Conservation (phyloP, 495 filamentous ascomycete genomes). For the Alectoria sarmentosa region DNA sequence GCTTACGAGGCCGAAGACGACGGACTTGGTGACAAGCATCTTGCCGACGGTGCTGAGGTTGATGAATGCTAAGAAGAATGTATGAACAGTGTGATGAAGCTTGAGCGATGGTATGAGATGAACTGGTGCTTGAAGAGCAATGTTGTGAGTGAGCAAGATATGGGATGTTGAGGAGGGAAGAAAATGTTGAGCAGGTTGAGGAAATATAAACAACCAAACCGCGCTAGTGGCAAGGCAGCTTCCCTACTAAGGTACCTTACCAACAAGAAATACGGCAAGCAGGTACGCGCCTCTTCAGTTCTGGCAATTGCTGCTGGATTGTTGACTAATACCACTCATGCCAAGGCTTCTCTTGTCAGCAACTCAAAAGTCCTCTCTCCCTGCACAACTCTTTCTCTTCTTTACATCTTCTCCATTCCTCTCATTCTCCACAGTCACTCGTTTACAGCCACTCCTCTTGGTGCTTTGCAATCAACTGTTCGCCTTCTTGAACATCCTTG, state of each 20-base stretch:
- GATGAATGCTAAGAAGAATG: constrained; percentile 15
- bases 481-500: neutral
- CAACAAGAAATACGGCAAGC: neutral
- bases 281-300: neutral
- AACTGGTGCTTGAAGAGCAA: constrained; percentile 13
- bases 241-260: constrained; percentile 1
- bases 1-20: constrained; percentile 10
- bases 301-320: neutral
- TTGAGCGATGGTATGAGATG: constrained; percentile 16
- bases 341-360: neutral
- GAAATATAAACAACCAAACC: constrained; percentile 7
- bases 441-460: constrained; percentile 7
- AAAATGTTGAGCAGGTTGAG: neutral
- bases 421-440: constrained; percentile 9
- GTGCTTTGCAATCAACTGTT: neutral
- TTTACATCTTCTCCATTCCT: constrained; percentile 10
- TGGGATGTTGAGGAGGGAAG: constrained; percentile 13
- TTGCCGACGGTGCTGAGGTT: constrained; percentile 6
- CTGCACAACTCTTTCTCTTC: neutral
- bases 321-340: neutral
- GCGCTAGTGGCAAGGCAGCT: constrained; percentile 9
- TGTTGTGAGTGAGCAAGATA: constrained; percentile 8
- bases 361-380: neutral
- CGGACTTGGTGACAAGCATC: constrained; percentile 9
- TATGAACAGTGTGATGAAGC: constrained; percentile 3